Conservation (phyloP, 805 yeast genomes). For the Cyberlindnera euphorbiiphila region DNA sequence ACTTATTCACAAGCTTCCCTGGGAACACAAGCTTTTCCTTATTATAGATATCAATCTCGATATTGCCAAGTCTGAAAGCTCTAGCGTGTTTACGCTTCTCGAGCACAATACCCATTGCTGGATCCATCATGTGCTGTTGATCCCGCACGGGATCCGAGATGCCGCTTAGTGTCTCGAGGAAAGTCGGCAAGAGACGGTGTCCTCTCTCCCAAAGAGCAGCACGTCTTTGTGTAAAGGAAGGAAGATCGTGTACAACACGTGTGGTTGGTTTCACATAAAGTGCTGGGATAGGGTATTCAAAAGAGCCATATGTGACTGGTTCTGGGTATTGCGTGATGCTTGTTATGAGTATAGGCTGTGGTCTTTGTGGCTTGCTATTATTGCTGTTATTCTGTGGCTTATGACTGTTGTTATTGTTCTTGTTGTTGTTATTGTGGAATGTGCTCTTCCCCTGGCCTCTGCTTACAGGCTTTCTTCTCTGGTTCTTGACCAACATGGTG, state of each 20-base stretch:
- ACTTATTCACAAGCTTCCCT: constrained; percentile 8
- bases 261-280: constrained; percentile 1
- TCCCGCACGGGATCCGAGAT: not conserved
- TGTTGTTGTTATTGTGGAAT: constrained; percentile 4
- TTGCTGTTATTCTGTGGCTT: constrained; percentile 6
- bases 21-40: not conserved
- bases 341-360: constrained; percentile 5
- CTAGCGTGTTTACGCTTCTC: constrained; percentile 13
- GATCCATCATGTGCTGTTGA: constrained; percentile 9
- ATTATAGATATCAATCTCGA: constrained; percentile 17
- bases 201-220: constrained; percentile 12
- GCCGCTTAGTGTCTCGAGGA: constrained; percentile 8
- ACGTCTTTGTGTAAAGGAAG: constrained; percentile 15
- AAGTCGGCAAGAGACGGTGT: constrained; percentile 12
- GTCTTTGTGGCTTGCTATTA: constrained; percentile 1
- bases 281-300: constrained; percentile 19
- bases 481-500: constrained; percentile 7
- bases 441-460: constrained; percentile 3
- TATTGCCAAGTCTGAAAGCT: constrained; percentile 18
- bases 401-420: constrained; percentile 1
- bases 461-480: constrained; percentile 9
- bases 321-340: constrained; percentile 15
- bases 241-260: constrained; percentile 15
- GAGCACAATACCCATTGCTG: constrained; percentile 13
- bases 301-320: constrained; percentile 11